Percentiles rank a stretch among this genome's conserved stretches.
phyloP scores from a whole-genome alignment of 108 stramenopile genomes.

The Discostella stelligeroides region DNA sequence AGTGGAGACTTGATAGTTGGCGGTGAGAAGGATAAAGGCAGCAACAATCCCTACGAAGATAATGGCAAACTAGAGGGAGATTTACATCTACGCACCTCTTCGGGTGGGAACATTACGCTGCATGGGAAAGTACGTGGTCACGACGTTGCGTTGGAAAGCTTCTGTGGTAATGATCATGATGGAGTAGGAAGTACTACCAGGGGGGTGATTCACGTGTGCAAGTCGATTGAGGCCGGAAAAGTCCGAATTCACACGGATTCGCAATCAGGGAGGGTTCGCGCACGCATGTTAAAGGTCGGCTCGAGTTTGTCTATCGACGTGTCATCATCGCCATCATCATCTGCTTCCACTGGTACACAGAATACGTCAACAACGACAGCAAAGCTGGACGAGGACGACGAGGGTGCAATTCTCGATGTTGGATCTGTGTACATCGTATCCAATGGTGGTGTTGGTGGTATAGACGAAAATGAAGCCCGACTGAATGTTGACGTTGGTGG shows the following conservation, averaged over 20 bases:
- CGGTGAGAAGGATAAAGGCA: not conserved
- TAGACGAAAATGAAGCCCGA: slow-evolving; percentile 28
- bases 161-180: not conserved
- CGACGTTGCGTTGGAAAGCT: not conserved
- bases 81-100: too few relatives aligned
- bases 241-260: not conserved
- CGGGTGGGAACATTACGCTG: not conserved
- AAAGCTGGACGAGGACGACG: slow-evolving; percentile 61
- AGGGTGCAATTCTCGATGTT: slow-evolving; percentile 73
- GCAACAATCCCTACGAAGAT: not conserved
- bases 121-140: not conserved
- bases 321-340: not conserved
- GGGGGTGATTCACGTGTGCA: not conserved
- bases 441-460: slow-evolving; percentile 22
- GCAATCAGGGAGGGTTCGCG: not conserved
- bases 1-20: not conserved
- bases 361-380: not conserved
- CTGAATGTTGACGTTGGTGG: slow-evolving; percentile 16
- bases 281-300: not conserved
- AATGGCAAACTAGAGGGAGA: not conserved
- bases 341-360: not conserved
- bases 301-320: slow-evolving; percentile 2
- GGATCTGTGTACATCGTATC: slow-evolving; percentile 72
- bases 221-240: not conserved
- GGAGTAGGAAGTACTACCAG: not conserved